phyloP scores from a whole-genome alignment of 73 alveolate species.

The Tetrahymena elliotti region DNA sequence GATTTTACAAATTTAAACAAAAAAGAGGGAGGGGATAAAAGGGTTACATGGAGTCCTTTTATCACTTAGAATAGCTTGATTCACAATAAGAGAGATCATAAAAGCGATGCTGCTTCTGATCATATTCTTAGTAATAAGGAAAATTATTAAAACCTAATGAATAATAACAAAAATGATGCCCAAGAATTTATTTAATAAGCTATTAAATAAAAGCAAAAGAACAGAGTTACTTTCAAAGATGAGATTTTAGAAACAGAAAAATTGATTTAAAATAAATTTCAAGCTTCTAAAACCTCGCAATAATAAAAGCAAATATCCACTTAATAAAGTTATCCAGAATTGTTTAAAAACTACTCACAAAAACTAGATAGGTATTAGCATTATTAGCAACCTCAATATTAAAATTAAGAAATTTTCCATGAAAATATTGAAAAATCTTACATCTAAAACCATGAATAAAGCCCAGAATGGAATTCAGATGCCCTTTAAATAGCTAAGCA shows the following conservation, averaged over 20 bases:
- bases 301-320: neutral
- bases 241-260: neutral
- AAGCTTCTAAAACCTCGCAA: neutral
- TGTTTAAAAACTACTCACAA: neutral
- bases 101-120: neutral
- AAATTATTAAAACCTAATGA: neutral
- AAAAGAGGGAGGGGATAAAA: neutral
- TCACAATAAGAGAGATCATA: neutral
- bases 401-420: neutral
- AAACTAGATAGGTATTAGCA: neutral
- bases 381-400: neutral
- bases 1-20: neutral
- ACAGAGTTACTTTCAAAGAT: neutral
- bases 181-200: neutral
- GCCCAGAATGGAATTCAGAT: neutral
- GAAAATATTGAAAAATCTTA: neutral
- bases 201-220: neutral
- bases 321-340: neutral
- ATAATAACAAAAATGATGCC: neutral
- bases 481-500: neutral
- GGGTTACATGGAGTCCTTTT: neutral
- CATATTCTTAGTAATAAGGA: neutral
- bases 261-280: neutral
- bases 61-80: neutral
- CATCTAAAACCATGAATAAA: neutral